Conservation (phyloP, 352 stramenopile genomes). For the Globisporangium nodosum region DNA sequence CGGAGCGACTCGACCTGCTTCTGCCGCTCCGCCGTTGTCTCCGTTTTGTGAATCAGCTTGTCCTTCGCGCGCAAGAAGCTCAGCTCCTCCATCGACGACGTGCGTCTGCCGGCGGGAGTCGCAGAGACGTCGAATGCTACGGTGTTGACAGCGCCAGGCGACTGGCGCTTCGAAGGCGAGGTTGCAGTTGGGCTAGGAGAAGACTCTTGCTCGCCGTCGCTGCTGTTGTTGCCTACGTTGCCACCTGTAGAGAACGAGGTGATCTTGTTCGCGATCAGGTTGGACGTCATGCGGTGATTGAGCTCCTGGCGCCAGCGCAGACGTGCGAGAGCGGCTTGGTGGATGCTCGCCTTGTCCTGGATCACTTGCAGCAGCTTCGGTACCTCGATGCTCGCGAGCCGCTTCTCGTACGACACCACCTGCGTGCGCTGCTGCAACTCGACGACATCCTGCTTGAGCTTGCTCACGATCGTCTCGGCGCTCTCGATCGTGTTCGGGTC, state of each 20-base stretch:
- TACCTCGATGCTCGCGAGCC: constrained; percentile 49
- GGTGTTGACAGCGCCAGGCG: not conserved
- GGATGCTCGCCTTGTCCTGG: constrained; percentile 59
- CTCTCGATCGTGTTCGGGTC: constrained; percentile 75
- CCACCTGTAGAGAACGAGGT: constrained; percentile 2
- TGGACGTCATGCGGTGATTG: constrained; percentile 33
- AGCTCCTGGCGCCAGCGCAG: constrained; percentile 68
- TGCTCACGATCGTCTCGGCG: constrained; percentile 51
- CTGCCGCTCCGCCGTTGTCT: constrained; percentile 46
- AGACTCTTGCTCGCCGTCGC: not conserved
- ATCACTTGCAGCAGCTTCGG: constrained; percentile 63
- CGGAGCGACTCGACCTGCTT: constrained; percentile 59
- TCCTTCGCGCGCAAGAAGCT: constrained; percentile 64
- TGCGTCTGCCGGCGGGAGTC: not conserved
- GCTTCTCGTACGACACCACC: constrained; percentile 63
- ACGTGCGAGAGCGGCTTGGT: constrained; percentile 51
- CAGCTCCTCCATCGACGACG: constrained; percentile 19
- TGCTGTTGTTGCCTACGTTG: not conserved
- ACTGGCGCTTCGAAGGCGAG: constrained; percentile 3
- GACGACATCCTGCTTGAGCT: constrained; percentile 59
- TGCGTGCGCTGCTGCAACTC: constrained; percentile 70
- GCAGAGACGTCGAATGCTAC: not conserved
- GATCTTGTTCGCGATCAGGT: constrained; percentile 8
- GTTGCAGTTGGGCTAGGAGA: not conserved
- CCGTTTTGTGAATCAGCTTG: constrained; percentile 73